Evolutionary conservation across 176 grass and related monocot species (phyloP), one percentile per base, ranked within the genome.

Genomic region (Ampelocalamus luodianensis): DNA sequence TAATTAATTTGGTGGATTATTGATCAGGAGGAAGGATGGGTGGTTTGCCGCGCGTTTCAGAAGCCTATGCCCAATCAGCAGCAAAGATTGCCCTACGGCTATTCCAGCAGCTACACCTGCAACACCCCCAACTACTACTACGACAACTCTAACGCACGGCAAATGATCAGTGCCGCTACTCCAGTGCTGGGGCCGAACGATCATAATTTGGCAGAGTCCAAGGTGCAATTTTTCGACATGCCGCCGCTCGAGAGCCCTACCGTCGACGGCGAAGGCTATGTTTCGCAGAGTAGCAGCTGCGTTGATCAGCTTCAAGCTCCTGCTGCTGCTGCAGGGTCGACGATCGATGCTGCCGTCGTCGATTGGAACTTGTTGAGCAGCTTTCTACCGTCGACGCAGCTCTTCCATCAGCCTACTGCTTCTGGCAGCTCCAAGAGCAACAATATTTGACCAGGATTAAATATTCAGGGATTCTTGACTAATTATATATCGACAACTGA

Each of bases 1-100:
- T 20, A 50, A 50, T 18, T 0, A 22, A 11, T 5, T 5, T 24
- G 56, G 56, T 60, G n/a, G n/a, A 1, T 51, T 15, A 59, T 39
- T 22, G 27, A 66, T 36, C 85, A 95, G 93, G 96, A 98, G 86
- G 96, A 98, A 89, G 96, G 96, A 17, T 98, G 96, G 96, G 96
- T 98, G 12, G 96, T 98, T 0, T 98, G 96, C 80, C 91, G 96
- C 56, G 96, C 96, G 5, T 98, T 98, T 78, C 83, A 82, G 68
- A 98, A 98, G 74, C 88, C 96, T 3, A 81, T 32, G 53, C 90
- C 88, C 45, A 98, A 72, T 53, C 88, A 87, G 46, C 88, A 86
- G 38, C 96, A 93, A 54, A 92, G 91, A 59, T 59, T 84, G n/a
- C 39, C 26, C 20, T 65, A 60, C 78, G 83, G 67, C 70, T 93